These are phyloP conservation scores for Galerina marginata DNA, from an alignment of 768 basidiomycete species.

Conservation along the genomic window DNA sequence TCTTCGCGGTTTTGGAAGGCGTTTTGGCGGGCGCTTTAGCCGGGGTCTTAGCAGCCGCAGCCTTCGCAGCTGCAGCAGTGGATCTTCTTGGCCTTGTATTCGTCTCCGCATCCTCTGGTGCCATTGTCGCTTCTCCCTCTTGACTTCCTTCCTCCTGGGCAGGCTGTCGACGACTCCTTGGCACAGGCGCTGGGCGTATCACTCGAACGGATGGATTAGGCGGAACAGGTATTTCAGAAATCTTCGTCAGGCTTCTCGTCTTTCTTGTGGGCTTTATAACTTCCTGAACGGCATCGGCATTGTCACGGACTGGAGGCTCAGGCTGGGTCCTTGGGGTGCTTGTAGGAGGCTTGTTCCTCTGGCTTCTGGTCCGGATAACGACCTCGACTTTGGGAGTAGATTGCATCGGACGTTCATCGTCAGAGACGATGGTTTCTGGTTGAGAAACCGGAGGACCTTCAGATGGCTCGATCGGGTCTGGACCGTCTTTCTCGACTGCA, in stretches of 20 bases:
- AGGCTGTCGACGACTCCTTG: conserved; percentile 11
- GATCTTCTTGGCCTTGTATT: conserved; percentile 5
- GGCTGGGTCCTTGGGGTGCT: not conserved
- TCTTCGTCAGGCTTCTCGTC: conserved; percentile 18
- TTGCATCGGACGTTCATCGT: conserved; percentile 15
- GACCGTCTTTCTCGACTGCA: not conserved
- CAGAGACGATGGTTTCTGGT: conserved; percentile 25
- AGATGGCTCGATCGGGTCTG: conserved; percentile 51
- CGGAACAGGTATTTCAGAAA: conserved; percentile 30
- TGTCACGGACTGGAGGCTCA: not conserved
- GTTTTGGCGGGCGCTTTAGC: conserved; percentile 13
- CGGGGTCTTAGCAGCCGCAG: conserved; percentile 13
- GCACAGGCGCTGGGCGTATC: conserved; percentile 14
- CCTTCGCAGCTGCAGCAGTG: conserved; percentile 14
- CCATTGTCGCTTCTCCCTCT: conserved; percentile 10
- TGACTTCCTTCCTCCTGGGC: conserved; percentile 2
- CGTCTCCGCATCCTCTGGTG: not conserved
- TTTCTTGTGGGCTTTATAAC: conserved; percentile 12
- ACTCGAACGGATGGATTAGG: conserved; percentile 20
- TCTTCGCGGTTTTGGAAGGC: conserved; percentile 19
- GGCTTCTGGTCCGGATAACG: conserved; percentile 22
- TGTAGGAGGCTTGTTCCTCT: conserved; percentile 13
- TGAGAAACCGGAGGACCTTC: conserved; percentile 32
- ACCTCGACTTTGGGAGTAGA: conserved; percentile 23
- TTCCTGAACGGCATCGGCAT: not conserved